phyloP scores from a whole-genome alignment of 2,329 filamentous ascomycete species.

The Fusarium albosuccineum region DNA sequence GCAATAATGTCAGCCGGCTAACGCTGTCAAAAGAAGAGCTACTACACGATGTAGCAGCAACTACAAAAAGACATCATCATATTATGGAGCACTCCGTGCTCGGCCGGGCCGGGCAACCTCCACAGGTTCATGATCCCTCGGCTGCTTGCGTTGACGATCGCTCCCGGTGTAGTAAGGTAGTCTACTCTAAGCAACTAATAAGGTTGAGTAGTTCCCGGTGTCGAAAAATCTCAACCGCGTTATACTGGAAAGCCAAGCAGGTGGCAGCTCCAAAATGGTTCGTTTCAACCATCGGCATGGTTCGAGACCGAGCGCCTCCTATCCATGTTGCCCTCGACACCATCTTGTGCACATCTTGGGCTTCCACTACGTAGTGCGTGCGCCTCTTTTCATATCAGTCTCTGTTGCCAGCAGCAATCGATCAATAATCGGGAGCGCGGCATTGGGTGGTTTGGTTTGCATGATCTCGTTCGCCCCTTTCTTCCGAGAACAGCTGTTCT shows the following conservation, averaged over 20 bases:
- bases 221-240: slow-evolving; percentile 31
- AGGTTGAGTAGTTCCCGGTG: slow-evolving; percentile 26
- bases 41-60: slow-evolving; percentile 1
- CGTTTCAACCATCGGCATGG: slow-evolving; percentile 26
- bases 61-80: too few species aligned
- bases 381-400: slow-evolving; percentile 9
- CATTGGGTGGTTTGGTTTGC: neutral
- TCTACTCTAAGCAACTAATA: slow-evolving; percentile 9
- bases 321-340: neutral
- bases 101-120: slow-evolving; percentile 20
- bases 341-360: too few species aligned
- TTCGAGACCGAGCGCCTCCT: neutral
- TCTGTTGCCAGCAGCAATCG: neutral
- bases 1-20: slow-evolving; percentile 20
- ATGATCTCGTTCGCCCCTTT: slow-evolving; percentile 11
- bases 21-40: slow-evolving; percentile 8
- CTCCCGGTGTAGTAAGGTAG: slow-evolving; percentile 9
- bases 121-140: slow-evolving; percentile 33
- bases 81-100: neutral
- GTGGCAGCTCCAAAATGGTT: slow-evolving; percentile 11
- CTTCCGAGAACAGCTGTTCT: slow-evolving; percentile 1
- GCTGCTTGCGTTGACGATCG: slow-evolving; percentile 36
- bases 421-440: neutral
- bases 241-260: slow-evolving; percentile 8
- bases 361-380: neutral